Conservation (phyloP, 768 basidiomycete genomes). For the Pulveroboletus frians region DNA sequence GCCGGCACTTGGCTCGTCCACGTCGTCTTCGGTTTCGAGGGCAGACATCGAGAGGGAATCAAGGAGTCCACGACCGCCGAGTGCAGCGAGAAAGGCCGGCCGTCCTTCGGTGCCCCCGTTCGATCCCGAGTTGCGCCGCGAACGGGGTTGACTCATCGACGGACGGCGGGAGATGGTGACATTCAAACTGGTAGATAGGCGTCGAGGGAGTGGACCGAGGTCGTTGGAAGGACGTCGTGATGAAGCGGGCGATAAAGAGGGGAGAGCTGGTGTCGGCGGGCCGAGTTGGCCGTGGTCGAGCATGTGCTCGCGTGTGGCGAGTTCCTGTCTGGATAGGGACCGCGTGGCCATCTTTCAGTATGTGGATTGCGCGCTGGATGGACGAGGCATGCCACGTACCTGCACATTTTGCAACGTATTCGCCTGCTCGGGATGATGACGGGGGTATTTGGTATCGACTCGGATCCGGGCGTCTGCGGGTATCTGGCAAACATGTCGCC, state of each 20-base stretch:
- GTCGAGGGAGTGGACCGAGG: slow-evolving; percentile 16
- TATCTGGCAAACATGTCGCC: slow-evolving; percentile 74
- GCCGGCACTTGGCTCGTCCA: slow-evolving; percentile 20
- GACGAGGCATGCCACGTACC: slow-evolving; percentile 37
- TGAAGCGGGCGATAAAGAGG: slow-evolving; percentile 39
- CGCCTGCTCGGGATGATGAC: slow-evolving; percentile 48
- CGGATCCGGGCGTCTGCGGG: slow-evolving; percentile 54
- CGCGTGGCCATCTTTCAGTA: background rate
- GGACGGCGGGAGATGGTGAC: slow-evolving; percentile 30
- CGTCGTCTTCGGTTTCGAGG: slow-evolving; percentile 45
- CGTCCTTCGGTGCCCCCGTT: slow-evolving; percentile 16
- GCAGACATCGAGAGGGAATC: slow-evolving; percentile 50
- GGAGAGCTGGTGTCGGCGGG: slow-evolving; percentile 53
- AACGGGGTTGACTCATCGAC: slow-evolving; percentile 21
- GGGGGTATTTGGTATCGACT: slow-evolving; percentile 58
- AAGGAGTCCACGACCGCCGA: slow-evolving; percentile 32
- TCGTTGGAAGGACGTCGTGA: slow-evolving; percentile 42
- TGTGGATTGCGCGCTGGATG: background rate
- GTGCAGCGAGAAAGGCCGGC: slow-evolving; percentile 17
- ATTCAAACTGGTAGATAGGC: slow-evolving; percentile 21
- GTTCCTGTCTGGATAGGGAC: slow-evolving; percentile 48
- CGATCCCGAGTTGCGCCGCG: slow-evolving; percentile 20
- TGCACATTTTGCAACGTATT: slow-evolving; percentile 91
- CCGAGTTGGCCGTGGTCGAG: slow-evolving; percentile 81
- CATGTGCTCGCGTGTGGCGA: slow-evolving; percentile 92